Base-by-base conservation (phyloP, 2,329 filamentous ascomycete genomes). In the Fusarium tuaranense region DNA sequence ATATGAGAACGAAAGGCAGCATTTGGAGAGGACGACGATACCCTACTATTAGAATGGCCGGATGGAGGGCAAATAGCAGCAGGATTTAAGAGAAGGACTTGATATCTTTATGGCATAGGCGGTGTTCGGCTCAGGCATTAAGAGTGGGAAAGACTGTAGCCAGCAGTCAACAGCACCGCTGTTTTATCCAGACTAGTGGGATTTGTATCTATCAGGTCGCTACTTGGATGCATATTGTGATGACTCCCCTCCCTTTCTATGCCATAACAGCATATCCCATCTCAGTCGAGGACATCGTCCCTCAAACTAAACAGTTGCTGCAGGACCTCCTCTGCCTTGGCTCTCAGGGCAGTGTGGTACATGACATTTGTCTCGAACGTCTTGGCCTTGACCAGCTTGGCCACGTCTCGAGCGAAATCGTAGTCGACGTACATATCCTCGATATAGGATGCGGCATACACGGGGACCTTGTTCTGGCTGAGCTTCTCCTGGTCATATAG, bases 361-460 rank as follows among this genome's bases (percentile, higher is more conserved):
- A 97, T 90, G 27, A 88, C 87, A 81, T 98, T 98, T 44, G 95
- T 98, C 79, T 97, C 90, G 78, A 93, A 97, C 46, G 94, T 91
- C 84, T 94, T 95, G 80, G 91, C 92, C 80, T 90, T 92, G 80
- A 98, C 93, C 79, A 92, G 89, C 46, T 85, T 85, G 12, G 94
- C 94, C 18, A 95, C 97, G 76, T 93, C 90, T 77, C 90, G 88
- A 10, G 94, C 93, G 65, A 95, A 85, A 8, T 90, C 90, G 76
- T 90, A 93, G 79, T 97, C 93, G 34, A 98, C 95, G 79, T 97
- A 98, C 94, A 98, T 97, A 80, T 98, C 95, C 72, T 98, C 93
- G 6, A 94, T 82, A 77, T 93, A 98, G 3, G 91, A 93, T 1
- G 94, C 94, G 1, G 95, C 93, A 79, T 97, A 98, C 0, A 97